These are phyloP conservation scores for Plasmodium billcollinsi DNA, from an alignment of 169 alveolate species.

Conservation along the genomic window DNA sequence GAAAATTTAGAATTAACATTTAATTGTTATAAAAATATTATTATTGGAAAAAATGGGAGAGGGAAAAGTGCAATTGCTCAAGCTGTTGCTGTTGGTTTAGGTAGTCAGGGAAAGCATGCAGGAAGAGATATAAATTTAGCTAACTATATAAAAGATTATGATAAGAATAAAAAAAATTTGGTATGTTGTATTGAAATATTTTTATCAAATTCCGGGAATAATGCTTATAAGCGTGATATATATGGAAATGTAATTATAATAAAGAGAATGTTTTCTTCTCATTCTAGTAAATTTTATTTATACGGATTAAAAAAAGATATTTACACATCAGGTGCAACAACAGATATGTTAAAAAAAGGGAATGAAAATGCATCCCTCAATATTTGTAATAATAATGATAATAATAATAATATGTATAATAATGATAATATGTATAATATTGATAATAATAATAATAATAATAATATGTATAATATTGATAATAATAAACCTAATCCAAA, in stretches of 20 bases:
- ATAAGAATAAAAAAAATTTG: constrained; percentile 80
- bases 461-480: too few species aligned
- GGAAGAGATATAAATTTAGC: constrained; percentile 83
- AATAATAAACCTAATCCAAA: neutral
- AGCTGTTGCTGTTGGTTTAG: constrained; percentile 87
- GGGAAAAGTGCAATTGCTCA: constrained; percentile 89
- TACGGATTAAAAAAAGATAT: constrained; percentile 34
- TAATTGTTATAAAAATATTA: constrained; percentile 82
- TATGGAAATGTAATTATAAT: constrained; percentile 56
- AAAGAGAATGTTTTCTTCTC: constrained; percentile 42
- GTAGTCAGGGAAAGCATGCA: constrained; percentile 85
- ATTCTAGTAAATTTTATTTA: constrained; percentile 48
- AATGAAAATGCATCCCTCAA: too few species aligned
- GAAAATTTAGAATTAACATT: constrained; percentile 83
- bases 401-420: too few species aligned
- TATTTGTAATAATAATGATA: neutral
- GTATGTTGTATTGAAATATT: constrained; percentile 15
- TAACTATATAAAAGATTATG: constrained; percentile 86
- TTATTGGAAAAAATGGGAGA: constrained; percentile 87
- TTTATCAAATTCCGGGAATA: constrained; percentile 57
- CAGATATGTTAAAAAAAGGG: neutral
- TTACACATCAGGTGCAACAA: neutral
- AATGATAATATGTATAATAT: too few species aligned
- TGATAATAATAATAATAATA: neutral
- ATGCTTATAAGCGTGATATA: constrained; percentile 55